Base-by-base conservation (phyloP, 208 protist genomes). In the Crithidia thermophila region DNA sequence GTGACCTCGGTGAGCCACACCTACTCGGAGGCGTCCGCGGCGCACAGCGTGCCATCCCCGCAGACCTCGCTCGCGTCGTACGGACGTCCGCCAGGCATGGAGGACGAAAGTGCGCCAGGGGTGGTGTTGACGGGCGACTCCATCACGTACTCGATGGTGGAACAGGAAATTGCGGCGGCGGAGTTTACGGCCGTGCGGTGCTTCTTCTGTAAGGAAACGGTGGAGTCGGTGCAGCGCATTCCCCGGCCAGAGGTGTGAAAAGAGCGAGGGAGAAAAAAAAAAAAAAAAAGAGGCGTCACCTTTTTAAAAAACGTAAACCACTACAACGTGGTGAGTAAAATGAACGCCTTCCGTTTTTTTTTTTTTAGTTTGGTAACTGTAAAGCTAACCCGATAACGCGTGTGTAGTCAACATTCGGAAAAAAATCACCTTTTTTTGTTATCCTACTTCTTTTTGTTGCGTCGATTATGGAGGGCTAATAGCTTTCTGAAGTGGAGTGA, bases 121-220 rank as follows among this genome's bases (percentile, higher is more conserved):
- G 11, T 59, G 20, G 52, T 59, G 34, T 23, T 59, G 52, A 59
- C 36, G 52, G 14, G 23, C 9, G 52, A 59, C 36, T 10, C 30
- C 4, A 20, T 37, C 4, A 45, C 36, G n/a, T n/a, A 46, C 11
- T 59, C 52, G 23, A 42, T n/a, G 28, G 52, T 42, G n/a, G 52
- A 25, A 21, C 52, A 57, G 10, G 20, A 36, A 20, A 59, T 46
- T 16, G 52, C 36, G 4, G 52, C 52, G 2, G 52, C 28, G 10
- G 52, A 59, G 33, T 46, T 11, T 10, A 36, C 36, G 28, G 36
- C 52, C 36, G 45, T 56, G 52, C 52, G 52, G 13, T 81, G 75
- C 46, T 81, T 81, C 63, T 81, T 75, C 59, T 81, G 75, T 42
- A 71, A 77, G 39, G 57, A 61, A 39, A 11, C 4, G 18, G 72